Evolutionary conservation across 495 filamentous ascomycete species (phyloP).

Genomic region (Annulohypoxylon maeteangense): DNA sequence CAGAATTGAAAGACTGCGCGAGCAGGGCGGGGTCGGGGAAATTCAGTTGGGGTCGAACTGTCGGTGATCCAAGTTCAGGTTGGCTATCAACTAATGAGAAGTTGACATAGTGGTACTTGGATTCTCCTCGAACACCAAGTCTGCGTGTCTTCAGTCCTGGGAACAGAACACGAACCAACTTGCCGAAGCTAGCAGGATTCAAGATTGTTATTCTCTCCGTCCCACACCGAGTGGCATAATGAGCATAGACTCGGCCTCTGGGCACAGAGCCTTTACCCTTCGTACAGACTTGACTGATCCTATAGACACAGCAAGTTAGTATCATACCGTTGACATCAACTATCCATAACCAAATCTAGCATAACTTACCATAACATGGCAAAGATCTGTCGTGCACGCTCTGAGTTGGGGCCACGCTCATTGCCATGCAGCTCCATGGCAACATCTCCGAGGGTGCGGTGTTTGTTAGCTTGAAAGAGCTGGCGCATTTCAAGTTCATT

Average conservation of each 20-base stretch:
- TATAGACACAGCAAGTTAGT: slow-evolving; percentile 51
- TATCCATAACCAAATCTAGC: neutral
- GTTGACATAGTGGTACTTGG: slow-evolving; percentile 98
- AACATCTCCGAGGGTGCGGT: slow-evolving; percentile 81
- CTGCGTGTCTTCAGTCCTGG: slow-evolving; percentile 91
- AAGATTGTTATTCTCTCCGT: slow-evolving; percentile 91
- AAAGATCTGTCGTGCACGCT: slow-evolving; percentile 95
- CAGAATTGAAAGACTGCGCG: slow-evolving; percentile 51
- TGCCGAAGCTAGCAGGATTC: slow-evolving; percentile 97
- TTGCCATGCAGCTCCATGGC: slow-evolving; percentile 76
- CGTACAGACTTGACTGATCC: slow-evolving; percentile 85
- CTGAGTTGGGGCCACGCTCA: slow-evolving; percentile 77
- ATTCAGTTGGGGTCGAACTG: slow-evolving; percentile 50
- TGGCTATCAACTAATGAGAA: slow-evolving; percentile 76
- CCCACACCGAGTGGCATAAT: slow-evolving; percentile 89
- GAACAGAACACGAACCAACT: slow-evolving; percentile 94
- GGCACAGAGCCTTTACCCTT: slow-evolving; percentile 87
- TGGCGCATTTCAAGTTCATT: slow-evolving; percentile 94
- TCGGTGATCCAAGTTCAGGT: slow-evolving; percentile 55
- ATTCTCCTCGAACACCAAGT: slow-evolving; percentile 93
- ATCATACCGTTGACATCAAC: neutral
- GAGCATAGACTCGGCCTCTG: slow-evolving; percentile 90
- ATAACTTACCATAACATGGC: slow-evolving; percentile 91
- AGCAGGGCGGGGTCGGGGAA: slow-evolving; percentile 52
- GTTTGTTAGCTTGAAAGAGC: slow-evolving; percentile 78